Conservation (phyloP, 2,329 filamentous ascomycete genomes). For the Cephalotrichum gorgonifer region DNA sequence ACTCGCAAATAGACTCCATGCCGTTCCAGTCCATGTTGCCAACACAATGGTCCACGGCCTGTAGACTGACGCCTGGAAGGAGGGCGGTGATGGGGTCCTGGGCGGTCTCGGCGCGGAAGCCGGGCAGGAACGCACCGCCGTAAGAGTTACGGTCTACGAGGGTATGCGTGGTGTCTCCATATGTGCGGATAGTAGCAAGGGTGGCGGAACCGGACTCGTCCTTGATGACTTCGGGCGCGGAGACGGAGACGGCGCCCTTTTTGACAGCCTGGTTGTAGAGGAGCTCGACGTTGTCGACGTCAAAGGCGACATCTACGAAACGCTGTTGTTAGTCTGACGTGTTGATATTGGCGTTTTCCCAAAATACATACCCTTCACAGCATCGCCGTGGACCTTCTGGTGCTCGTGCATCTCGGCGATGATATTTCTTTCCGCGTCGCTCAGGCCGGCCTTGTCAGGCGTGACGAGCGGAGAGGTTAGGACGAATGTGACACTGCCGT, state of each 20-base stretch:
- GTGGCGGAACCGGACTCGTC: slow-evolving; percentile 58
- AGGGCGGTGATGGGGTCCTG: slow-evolving; percentile 23
- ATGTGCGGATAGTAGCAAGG: slow-evolving; percentile 76
- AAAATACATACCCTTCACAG: too few relatives aligned
- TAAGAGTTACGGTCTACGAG: slow-evolving; percentile 67
- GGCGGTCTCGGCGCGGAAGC: slow-evolving; percentile 55
- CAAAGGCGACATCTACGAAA: slow-evolving; percentile 91
- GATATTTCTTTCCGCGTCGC: slow-evolving; percentile 50
- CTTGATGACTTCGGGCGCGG: slow-evolving; percentile 40
- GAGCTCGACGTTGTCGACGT: slow-evolving; percentile 77
- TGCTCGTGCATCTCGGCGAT: slow-evolving; percentile 71
- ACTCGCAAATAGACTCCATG: slow-evolving; percentile 57
- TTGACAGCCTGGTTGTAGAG: slow-evolving; percentile 67
- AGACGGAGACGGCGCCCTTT: slow-evolving; percentile 51
- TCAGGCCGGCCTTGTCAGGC: slow-evolving; percentile 48
- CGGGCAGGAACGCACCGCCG: slow-evolving; percentile 69
- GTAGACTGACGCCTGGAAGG: slow-evolving; percentile 56
- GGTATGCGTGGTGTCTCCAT: slow-evolving; percentile 92
- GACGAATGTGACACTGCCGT: slow-evolving; percentile 69
- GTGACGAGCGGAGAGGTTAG: slow-evolving; percentile 73
- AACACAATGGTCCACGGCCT: slow-evolving; percentile 88
- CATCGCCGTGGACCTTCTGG: slow-evolving; percentile 81
- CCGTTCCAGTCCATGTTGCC: slow-evolving; percentile 94
- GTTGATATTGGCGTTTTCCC: too few relatives aligned
- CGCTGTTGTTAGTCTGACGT: too few relatives aligned